These are phyloP conservation scores for Sclerotinia glacialis DNA, from an alignment of 2,329 filamentous ascomycete species.

Conservation along the genomic window DNA sequence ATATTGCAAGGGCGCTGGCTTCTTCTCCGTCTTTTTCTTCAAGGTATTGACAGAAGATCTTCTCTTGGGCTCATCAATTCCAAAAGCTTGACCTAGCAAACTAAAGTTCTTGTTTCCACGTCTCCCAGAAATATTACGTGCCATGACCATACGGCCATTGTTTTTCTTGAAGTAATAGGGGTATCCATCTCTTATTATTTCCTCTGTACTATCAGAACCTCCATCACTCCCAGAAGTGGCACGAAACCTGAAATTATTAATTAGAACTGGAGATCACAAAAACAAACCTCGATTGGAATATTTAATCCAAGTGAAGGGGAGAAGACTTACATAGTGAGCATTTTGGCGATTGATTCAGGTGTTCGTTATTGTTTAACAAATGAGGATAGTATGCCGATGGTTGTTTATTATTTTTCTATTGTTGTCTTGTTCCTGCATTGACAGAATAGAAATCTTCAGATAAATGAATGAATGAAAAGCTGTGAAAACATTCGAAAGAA, in stretches of 20 bases:
- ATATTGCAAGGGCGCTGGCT: conserved; percentile 16
- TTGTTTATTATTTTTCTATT: neutral
- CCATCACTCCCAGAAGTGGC: neutral
- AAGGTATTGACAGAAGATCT: neutral
- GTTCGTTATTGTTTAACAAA: neutral
- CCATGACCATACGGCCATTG: conserved; percentile 7
- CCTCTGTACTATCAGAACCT: conserved; percentile 4
- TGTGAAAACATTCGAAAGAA: neutral
- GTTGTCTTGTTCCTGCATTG: neutral
- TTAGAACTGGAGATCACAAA: neutral
- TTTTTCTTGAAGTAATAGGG: neutral
- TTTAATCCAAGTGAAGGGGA: neutral
- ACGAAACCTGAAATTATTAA: neutral
- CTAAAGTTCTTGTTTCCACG: neutral
- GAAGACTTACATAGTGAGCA: conserved; percentile 28
- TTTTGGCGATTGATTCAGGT: conserved; percentile 6
- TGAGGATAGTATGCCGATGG: neutral
- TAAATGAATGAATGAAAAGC: neutral
- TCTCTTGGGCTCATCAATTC: conserved; percentile 4
- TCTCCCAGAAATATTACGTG: neutral
- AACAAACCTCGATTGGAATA: neutral
- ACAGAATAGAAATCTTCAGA: neutral
- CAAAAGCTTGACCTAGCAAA: conserved; percentile 16
- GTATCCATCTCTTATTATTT: conserved; percentile 13
- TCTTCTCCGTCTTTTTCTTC: neutral